These are phyloP conservation scores for Asterella californica DNA, from an alignment of 225 moss, liverwort and hornwort species.

Conservation along the genomic window DNA sequence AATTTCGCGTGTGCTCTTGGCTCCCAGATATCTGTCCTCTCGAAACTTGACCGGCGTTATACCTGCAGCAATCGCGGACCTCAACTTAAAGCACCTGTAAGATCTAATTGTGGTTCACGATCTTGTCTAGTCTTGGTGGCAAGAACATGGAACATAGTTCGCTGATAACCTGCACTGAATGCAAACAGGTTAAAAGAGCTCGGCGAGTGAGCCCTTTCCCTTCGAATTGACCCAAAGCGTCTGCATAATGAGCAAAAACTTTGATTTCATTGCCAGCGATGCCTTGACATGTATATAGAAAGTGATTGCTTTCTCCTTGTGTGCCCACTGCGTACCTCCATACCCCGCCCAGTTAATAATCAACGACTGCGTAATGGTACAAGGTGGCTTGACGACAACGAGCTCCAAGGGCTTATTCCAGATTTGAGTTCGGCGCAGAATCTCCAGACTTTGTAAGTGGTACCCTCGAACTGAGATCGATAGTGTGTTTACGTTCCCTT, in stretches of 20 bases:
- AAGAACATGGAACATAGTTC: background rate
- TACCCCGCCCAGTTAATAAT: background rate
- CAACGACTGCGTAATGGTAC: background rate
- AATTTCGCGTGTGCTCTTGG: background rate
- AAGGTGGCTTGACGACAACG: conserved; percentile 15
- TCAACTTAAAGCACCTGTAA: conserved; percentile 10
- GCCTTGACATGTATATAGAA: background rate
- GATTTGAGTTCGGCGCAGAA: background rate
- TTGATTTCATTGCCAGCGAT: background rate
- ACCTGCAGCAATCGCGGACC: background rate
- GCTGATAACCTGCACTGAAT: too few relatives aligned
- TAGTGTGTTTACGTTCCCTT: background rate
- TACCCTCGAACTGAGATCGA: background rate
- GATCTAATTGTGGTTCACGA: background rate
- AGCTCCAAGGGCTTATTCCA: conserved; percentile 3
- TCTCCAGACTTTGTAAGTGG: conserved; percentile 6
- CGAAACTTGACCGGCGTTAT: conserved; percentile 10
- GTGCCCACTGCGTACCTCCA: background rate
- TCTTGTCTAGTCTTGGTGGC: background rate
- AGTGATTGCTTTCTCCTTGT: background rate
- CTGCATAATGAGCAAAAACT: too few relatives aligned
- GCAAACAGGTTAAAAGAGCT: too few relatives aligned
- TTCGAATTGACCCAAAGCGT: too few relatives aligned
- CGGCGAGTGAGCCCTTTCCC: too few relatives aligned
- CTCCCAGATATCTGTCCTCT: conserved; percentile 4